Evolutionary conservation across 2,329 filamentous ascomycete genomes (phyloP), one percentile per base, ranked within the genome.

Genomic region (Podosphaera aphanis): DNA sequence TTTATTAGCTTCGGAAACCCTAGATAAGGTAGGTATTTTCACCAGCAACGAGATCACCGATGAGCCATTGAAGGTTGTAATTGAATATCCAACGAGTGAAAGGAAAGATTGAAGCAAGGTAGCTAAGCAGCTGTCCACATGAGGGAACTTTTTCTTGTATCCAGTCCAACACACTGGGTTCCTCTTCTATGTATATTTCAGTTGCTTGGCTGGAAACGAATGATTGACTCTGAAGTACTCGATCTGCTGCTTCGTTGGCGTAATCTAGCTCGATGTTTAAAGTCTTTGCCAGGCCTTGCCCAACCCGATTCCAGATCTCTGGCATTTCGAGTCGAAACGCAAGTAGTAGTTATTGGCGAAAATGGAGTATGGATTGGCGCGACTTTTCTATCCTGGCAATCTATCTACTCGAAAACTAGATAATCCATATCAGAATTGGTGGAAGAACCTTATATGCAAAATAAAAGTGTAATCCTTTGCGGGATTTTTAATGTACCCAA

Each of bases 71-170:
- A 3, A 77, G 10, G 59, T 98, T 98, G 65, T 98, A 98, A 53
- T 77, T 74, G 10, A 66, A 63, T 47, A 95, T 88, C 90, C 90
- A 98, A n/a, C 74, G 68, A 4, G 81, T 60, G 58, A 94, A 95
- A 0, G 90, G 90, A 53, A 98, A 93, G 1, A 95, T 65, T 13
- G 73, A 79, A 52, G 67, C 64, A 48, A 77, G 47, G 57, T 94
- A 98, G 2, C 64, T 54, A 4, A 61, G 43, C 2, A 78, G 46
- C 31, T 80, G 69, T 1, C 59, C 51, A 6, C 65, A 60, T 0
- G 66, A 67, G 0, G 88, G 90, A 0, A 72, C 57, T 16, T 80
- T 62, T 2, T 77, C 70, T 4, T 60, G 57, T 13, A 95, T 51
- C 73, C 77, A 93, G 57, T 93, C 85, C 5, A 62, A 56, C 0